These are phyloP conservation scores for Amanita rimosa DNA, from an alignment of 768 basidiomycete genomes.

Conservation along the genomic window DNA sequence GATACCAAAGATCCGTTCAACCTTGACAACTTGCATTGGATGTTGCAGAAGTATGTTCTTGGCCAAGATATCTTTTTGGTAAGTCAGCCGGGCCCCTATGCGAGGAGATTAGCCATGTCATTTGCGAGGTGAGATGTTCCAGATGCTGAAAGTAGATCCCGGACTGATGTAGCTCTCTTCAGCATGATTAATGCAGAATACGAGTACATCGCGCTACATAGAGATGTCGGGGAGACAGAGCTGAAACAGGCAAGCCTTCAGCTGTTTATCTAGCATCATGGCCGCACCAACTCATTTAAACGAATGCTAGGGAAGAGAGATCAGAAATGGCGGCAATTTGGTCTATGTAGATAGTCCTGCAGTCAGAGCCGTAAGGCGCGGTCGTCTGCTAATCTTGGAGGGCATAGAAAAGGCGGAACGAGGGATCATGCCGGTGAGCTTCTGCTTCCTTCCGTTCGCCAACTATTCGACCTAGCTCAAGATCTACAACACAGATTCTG, in stretches of 20 bases:
- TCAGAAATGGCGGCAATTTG: conserved; percentile 46
- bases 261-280: background rate
- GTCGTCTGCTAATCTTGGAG: conserved; percentile 53
- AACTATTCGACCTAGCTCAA: background rate
- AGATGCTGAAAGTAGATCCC: background rate
- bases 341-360: conserved; percentile 62
- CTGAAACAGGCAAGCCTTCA: conserved; percentile 40
- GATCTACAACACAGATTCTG: conserved; percentile 25
- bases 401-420: conserved; percentile 66
- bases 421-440: conserved; percentile 57
- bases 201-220: conserved; percentile 54
- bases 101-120: conserved; percentile 47
- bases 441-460: no score
- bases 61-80: conserved; percentile 60
- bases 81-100: conserved; percentile 59
- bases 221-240: conserved; percentile 65
- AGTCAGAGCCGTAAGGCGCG: conserved; percentile 54
- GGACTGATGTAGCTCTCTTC: background rate
- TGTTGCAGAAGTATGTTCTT: conserved; percentile 57
- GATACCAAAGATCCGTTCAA: conserved; percentile 43
- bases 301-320: conserved; percentile 40
- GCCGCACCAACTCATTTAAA: background rate
- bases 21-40: conserved; percentile 47
- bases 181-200: conserved; percentile 59
- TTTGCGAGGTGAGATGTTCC: conserved; percentile 38